A percentile compares a stretch with the other conserved stretches of the same genome.
phyloP scores from a whole-genome alignment of 208 protist genomes.

The Trypanosoma lewisi region DNA sequence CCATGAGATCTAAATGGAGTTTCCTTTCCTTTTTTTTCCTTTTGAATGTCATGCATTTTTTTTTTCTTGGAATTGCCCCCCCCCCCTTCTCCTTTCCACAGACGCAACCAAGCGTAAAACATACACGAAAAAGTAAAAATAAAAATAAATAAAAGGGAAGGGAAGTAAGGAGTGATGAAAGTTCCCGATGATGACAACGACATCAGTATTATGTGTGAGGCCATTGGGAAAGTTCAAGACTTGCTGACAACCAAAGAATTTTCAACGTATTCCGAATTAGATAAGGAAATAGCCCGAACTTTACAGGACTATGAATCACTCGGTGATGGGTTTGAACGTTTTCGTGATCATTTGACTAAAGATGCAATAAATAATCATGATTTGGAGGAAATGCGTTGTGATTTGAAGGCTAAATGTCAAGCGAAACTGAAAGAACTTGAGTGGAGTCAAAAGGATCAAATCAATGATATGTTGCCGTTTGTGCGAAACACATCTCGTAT shows the following conservation, averaged over 20 bases:
- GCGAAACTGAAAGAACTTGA: slow-evolving; percentile 56
- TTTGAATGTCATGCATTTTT: background rate
- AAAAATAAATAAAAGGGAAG: slow-evolving; percentile 4
- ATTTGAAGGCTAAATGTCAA: slow-evolving; percentile 71
- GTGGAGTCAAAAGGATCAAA: slow-evolving; percentile 72
- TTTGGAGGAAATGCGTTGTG: slow-evolving; percentile 45
- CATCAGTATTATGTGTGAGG: slow-evolving; percentile 66
- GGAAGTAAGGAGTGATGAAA: slow-evolving; percentile 45
- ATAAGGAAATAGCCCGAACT: slow-evolving; percentile 68
- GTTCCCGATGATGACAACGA: slow-evolving; percentile 80
- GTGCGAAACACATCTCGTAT: slow-evolving; percentile 72
- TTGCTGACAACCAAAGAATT: slow-evolving; percentile 53
- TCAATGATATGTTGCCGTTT: slow-evolving; percentile 87
- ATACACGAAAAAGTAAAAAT: background rate
- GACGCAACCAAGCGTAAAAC: too few relatives aligned
- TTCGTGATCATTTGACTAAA: slow-evolving; percentile 62
- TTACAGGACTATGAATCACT: slow-evolving; percentile 66
- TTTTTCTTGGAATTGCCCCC: background rate
- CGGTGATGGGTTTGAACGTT: slow-evolving; percentile 79
- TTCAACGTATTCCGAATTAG: slow-evolving; percentile 78
- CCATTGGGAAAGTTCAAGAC: slow-evolving; percentile 64
- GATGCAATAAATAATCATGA: slow-evolving; percentile 53
- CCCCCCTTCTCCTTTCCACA: background rate
- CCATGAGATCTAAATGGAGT: background rate
- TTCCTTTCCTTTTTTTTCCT: background rate